Evolutionary conservation across 306 rosid species (phyloP), one percentile per base, ranked within the genome.

Genomic region (Casuarina glauca): DNA sequence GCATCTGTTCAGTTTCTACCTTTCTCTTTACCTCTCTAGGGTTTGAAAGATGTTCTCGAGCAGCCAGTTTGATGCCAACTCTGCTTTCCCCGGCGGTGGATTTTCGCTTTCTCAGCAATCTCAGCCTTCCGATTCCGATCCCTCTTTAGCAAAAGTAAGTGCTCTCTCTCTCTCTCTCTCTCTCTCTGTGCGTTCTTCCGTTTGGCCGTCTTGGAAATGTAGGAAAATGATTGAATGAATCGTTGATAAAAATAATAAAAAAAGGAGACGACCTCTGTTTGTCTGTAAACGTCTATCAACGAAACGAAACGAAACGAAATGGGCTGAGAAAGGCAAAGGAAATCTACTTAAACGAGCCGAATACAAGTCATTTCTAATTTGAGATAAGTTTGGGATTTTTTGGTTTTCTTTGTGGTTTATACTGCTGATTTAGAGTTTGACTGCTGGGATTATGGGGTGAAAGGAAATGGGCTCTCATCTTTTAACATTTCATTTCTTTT

Each of bases 81-180:
- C 88, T 55, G 82, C 88, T 75, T 91, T 89, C 83, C 74, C 87
- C 54, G 93, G 92, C 72, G 89, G 86, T 41, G 97, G 96, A 6
- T 91, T 91, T 78, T 82, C 79, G 86, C 19, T 90, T 26, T 76
- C 97, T 13, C 96, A 89, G 82, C 36, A 84, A 9, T 75, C 89
- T 61, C 88, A 88, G 50, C 35, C 53, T 48, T 81, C 76, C 74
- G 98, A 96, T 35, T 82, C 96, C 9, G 75, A 92, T 60, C 81
- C 87, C 2, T 85, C 88, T 6, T 55, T 82, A 43, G 32, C 94
- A 2, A 96, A 81, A 86, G 98, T 90, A 84, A 80, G 72, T 53
- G 3, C 16, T 64, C 78, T 45, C 44, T 66, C 70, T 82, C 19
- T 64, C 78, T 45, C 44, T 66, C 70, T 80, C 19, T 64, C 79